These are phyloP conservation scores for Malus hybrid DNA, from an alignment of 331 rosid species.

Conservation along the genomic window DNA sequence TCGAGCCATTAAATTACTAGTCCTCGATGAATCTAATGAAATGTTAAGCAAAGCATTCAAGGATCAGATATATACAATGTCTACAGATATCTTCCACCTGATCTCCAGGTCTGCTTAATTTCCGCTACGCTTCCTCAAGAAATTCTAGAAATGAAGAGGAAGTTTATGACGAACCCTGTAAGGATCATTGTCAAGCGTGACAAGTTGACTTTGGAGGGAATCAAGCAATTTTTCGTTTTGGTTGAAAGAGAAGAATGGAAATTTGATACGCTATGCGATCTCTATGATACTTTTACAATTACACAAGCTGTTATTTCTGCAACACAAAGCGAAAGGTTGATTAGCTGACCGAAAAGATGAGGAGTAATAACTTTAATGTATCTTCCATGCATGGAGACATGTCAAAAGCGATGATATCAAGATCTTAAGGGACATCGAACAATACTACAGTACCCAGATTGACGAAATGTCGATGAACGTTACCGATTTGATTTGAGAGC, in stretches of 20 bases:
- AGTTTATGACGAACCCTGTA: constrained; percentile 94
- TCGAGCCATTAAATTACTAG: constrained; percentile 68
- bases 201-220: constrained; percentile 95
- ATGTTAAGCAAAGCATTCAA: constrained; percentile 97
- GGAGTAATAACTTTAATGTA: constrained; percentile 79
- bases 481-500: constrained; percentile 63
- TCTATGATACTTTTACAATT: constrained; percentile 85
- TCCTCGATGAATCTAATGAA: constrained; percentile 91
- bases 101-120: constrained; percentile 87
- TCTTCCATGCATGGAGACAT: constrained; percentile 97
- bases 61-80: constrained; percentile 88
- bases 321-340: constrained; percentile 96
- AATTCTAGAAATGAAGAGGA: constrained; percentile 85
- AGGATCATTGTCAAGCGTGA: constrained; percentile 97
- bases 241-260: constrained; percentile 98
- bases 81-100: constrained; percentile 94
- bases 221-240: constrained; percentile 93
- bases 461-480: constrained; percentile 98
- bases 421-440: constrained; percentile 89
- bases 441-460: constrained; percentile 91
- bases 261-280: constrained; percentile 92
- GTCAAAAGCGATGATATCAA: constrained; percentile 91
- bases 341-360: constrained; percentile 95
- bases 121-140: constrained; percentile 30
- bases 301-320: constrained; percentile 96